These are phyloP conservation scores for Senecio squalidus DNA, from an alignment of 140 eudicot genomes.

Conservation along the genomic window DNA sequence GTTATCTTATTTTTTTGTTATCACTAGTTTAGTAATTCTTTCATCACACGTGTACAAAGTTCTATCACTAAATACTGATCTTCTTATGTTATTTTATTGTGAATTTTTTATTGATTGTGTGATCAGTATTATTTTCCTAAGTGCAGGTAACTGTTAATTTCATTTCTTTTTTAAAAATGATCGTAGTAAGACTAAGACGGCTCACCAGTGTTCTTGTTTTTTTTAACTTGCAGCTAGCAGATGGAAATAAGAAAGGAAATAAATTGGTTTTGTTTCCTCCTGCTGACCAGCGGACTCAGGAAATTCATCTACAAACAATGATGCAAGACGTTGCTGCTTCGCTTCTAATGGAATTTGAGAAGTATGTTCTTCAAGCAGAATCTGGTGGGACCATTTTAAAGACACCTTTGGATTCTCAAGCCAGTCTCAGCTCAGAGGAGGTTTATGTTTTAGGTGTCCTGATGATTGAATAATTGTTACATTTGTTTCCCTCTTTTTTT, in stretches of 20 bases:
- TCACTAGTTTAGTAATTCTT: background rate
- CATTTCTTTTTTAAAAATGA: background rate
- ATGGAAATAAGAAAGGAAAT: constrained; percentile 55
- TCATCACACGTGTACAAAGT: constrained; percentile 1
- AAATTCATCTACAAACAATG: constrained; percentile 91
- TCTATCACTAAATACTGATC: constrained; percentile 8
- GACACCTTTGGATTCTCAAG: constrained; percentile 99
- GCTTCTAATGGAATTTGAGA: constrained; percentile 91
- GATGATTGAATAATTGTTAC: constrained; percentile 30
- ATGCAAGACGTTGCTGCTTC: constrained; percentile 98
- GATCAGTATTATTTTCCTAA: constrained; percentile 3
- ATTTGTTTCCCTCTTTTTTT: background rate
- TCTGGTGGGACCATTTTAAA: constrained; percentile 95
- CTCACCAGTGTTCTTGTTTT: constrained; percentile 21
- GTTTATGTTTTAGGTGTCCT: constrained; percentile 97
- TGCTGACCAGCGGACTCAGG: constrained; percentile 82
- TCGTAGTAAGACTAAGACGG: background rate
- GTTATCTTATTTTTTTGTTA: background rate
- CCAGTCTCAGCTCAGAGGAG: constrained; percentile 99
- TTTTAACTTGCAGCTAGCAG: constrained; percentile 61
- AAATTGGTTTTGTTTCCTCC: constrained; percentile 85
- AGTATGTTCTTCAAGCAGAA: constrained; percentile 92
- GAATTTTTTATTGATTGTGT: constrained; percentile 4
- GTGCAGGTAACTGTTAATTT: background rate
- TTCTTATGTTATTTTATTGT: background rate